Evolutionary conservation across 2,329 filamentous ascomycete genomes (phyloP).

Genomic region (Aureobasidium sp.): DNA sequence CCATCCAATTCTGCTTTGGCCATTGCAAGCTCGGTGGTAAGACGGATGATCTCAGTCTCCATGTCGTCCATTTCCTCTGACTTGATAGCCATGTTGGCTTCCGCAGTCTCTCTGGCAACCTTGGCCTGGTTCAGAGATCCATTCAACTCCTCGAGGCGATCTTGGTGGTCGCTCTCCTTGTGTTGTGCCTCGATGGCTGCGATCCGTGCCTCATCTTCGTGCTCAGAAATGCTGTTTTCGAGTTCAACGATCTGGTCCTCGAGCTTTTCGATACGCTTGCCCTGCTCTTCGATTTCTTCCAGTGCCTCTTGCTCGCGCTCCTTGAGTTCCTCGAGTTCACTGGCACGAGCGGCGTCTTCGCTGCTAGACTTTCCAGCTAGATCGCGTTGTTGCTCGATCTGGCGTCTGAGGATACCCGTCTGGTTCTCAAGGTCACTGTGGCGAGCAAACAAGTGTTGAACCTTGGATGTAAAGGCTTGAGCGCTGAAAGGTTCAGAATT

Average conservation of each 20-base stretch:
- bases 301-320: conserved; percentile 20
- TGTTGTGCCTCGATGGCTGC: conserved; percentile 30
- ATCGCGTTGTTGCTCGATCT: conserved; percentile 92
- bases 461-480: conserved; percentile 64
- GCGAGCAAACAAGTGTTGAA: conserved; percentile 69
- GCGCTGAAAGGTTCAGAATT: conserved; percentile 54
- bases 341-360: conserved; percentile 32
- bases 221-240: conserved; percentile 20
- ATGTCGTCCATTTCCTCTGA: conserved; percentile 32
- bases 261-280: conserved; percentile 24
- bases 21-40: conserved; percentile 77
- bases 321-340: conserved; percentile 18
- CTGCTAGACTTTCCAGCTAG: conserved; percentile 79
- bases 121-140: conserved; percentile 15
- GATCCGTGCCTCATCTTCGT: conserved; percentile 27
- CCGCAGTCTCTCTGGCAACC: conserved; percentile 18
- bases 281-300: conserved; percentile 24
- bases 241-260: conserved; percentile 24
- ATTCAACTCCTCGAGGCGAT: conserved; percentile 16
- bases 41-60: conserved; percentile 54
- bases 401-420: conserved; percentile 77
- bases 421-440: conserved; percentile 76
- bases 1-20: conserved; percentile 85
- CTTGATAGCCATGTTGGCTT: conserved; percentile 18
- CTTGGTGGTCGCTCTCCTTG: conserved; percentile 22